Evolutionary conservation across 768 basidiomycete genomes (phyloP).

Genomic region (Pulveroboletus frians): DNA sequence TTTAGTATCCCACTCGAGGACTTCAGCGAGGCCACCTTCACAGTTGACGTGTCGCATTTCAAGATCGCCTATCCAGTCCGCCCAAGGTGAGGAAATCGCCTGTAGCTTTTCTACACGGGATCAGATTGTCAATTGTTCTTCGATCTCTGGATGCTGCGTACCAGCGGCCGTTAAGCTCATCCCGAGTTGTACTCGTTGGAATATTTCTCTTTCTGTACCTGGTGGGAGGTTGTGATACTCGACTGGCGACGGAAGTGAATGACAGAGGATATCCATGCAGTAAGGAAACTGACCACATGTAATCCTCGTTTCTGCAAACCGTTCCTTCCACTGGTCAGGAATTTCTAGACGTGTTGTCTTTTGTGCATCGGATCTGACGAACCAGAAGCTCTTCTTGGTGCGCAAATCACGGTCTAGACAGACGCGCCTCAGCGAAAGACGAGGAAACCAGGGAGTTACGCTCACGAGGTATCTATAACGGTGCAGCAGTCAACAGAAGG

Average conservation of each 20-base stretch:
- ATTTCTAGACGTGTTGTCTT: conserved; percentile 45
- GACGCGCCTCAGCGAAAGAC: conserved; percentile 11
- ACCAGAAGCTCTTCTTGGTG: conserved; percentile 63
- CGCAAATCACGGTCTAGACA: conserved; percentile 48
- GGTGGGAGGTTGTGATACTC: conserved; percentile 58
- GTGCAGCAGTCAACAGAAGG: conserved; percentile 6
- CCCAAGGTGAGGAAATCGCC: conserved; percentile 68
- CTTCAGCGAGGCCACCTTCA: conserved; percentile 52
- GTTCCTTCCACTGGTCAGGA: conserved; percentile 45
- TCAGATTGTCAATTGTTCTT: background rate
- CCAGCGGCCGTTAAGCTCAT: conserved; percentile 71
- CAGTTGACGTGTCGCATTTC: conserved; percentile 52
- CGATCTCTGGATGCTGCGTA: conserved; percentile 17
- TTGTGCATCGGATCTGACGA: conserved; percentile 44
- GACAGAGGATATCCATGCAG: background rate
- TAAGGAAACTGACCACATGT: conserved; percentile 52
- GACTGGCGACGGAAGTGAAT: conserved; percentile 37
- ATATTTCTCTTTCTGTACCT: conserved; percentile 68
- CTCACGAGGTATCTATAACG: conserved; percentile 51
- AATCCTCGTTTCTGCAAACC: conserved; percentile 53
- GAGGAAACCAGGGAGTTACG: conserved; percentile 8
- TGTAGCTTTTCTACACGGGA: conserved; percentile 62
- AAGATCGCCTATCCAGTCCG: conserved; percentile 59
- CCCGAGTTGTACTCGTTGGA: conserved; percentile 78
- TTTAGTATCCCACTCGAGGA: conserved; percentile 58